These are phyloP conservation scores for Tulasnella sp. DNA, from an alignment of 768 basidiomycete species.

Conservation along the genomic window DNA sequence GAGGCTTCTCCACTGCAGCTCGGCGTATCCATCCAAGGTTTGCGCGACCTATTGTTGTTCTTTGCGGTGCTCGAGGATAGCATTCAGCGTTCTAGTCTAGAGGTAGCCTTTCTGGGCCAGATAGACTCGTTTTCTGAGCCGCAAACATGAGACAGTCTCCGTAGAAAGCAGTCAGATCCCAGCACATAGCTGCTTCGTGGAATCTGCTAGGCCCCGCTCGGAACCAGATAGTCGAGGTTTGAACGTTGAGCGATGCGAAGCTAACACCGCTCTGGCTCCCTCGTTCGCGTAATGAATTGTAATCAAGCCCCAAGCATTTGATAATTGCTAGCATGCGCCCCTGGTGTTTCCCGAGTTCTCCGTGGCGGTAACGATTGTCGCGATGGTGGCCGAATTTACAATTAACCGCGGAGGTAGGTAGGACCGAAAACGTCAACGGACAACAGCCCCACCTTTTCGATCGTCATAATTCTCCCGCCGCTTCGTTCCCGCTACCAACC, in stretches of 20 bases:
- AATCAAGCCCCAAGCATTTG: neutral
- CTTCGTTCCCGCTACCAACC: neutral
- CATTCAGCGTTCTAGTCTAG: neutral
- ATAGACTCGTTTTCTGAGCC: neutral
- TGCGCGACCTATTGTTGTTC: no score
- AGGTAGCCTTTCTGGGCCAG: neutral
- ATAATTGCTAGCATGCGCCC: neutral
- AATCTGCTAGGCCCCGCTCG: neutral
- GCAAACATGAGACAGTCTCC: neutral
- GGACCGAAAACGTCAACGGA: neutral
- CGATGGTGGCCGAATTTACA: conserved; percentile 5
- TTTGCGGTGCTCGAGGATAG: no score
- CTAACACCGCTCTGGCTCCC: conserved; percentile 1
- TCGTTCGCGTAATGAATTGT: neutral
- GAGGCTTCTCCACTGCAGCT: no score
- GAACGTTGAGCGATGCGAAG: neutral
- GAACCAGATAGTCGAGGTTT: neutral
- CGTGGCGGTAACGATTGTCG: neutral
- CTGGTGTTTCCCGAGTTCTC: neutral
- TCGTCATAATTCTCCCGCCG: conserved; percentile 3
- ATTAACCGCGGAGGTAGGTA: neutral
- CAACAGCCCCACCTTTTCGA: neutral
- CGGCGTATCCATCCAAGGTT: no score
- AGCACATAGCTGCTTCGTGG: neutral
- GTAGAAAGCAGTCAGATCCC: neutral